phyloP scores from a whole-genome alignment of 257 asterid genomes.

The Solanum boliviense region DNA sequence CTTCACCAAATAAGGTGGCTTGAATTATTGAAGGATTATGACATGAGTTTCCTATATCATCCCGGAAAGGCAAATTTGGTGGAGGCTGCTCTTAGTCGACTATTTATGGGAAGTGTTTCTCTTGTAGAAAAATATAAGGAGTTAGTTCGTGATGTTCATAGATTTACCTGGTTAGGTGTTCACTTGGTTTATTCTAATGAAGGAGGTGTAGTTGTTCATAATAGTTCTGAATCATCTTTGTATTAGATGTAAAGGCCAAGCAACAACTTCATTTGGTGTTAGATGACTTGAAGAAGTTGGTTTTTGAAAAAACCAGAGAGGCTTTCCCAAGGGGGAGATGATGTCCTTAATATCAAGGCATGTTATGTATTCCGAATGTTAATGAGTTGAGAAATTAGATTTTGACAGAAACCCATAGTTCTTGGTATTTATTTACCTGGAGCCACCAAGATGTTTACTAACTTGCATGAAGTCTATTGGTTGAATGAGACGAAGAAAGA shows the following conservation, averaged over 20 bases:
- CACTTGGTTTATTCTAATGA: background rate
- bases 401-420: background rate
- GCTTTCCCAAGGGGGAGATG: background rate
- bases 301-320: background rate
- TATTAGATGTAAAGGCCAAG: no score
- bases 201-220: background rate
- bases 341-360: background rate
- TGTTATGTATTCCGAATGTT: background rate
- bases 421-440: background rate
- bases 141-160: background rate
- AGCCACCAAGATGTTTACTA: background rate
- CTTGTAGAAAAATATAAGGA: background rate
- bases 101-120: background rate
- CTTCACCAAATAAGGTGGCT: background rate
- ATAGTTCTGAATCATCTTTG: background rate
- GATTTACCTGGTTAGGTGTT: background rate
- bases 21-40: background rate
- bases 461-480: no score
- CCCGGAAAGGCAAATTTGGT: background rate
- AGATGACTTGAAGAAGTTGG: background rate
- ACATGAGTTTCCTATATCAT: background rate
- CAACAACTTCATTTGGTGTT: background rate
- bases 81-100: background rate
- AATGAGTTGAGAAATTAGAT: background rate
- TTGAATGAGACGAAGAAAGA: background rate